Base-by-base conservation (phyloP, 1,284 basidiomycete genomes). In the Leccinum glutinopallens region DNA sequence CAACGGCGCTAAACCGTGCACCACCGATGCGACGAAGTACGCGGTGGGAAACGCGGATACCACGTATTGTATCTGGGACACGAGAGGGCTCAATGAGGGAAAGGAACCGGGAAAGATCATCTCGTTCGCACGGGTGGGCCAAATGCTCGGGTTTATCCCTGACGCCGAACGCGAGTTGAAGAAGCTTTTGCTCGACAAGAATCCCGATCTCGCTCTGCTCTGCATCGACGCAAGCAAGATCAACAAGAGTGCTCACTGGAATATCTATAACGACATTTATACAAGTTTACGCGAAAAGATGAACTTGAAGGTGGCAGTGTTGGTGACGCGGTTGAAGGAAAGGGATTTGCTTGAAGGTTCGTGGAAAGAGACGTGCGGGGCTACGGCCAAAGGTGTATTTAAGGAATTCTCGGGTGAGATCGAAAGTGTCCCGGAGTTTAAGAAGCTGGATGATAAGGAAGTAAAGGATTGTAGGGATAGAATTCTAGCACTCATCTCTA, bases 321-420 rank as follows among this genome's bases (percentile, higher is more conserved):
- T 73, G 8, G 77, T 80, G 5, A 81, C 76, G 29, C 81, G 72
- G 15, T 77, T 75, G 54, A 59, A 58, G 22, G 67, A 61, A 22
- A 25, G 1, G 5, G 70, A 68, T 2, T 54, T 66, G 51, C 33
- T 29, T 29, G 25, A 17, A 25, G 35, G 33, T 6, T 41, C 63
- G 19, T 72, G 73, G 71, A 75, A 66, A 59, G 43, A n/a, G 22
- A 66, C 13, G 4, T 74, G 71, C 5, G 3, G 32, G 46, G 15
- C 2, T 32, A 9, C 55, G 12, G 73, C 73, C 19, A 12, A 4
- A 3, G 55, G 39, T 7, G 58, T 61, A 17, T 65, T 64, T 65
- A 32, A 61, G 2, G 37, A 37, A 13, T 68, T 74, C 46, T 71
- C 71, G 6, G 63, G 58, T 19, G 43, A 65, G 60, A 64, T 72